These are phyloP conservation scores for Solanum hybrid DNA, from an alignment of 305 asterid species.

Conservation along the genomic window DNA sequence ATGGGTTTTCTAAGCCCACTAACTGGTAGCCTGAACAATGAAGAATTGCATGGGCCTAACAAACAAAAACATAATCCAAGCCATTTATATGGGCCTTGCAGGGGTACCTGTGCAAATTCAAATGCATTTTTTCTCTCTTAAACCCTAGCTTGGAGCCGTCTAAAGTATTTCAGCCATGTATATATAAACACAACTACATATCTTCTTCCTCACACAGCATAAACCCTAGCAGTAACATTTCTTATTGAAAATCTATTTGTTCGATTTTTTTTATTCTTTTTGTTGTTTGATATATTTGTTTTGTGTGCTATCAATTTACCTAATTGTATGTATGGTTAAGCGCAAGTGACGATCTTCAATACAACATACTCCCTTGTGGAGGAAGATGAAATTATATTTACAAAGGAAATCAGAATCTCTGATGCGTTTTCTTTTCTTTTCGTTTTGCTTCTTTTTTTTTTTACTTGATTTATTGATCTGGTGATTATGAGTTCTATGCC, in stretches of 20 bases:
- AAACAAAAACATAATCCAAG: not conserved
- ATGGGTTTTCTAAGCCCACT: not conserved
- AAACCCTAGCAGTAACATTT: not conserved
- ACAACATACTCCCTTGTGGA: constrained; percentile 24
- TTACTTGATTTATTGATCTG: not conserved
- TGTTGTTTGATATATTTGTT: not conserved
- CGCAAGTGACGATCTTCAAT: constrained; percentile 25
- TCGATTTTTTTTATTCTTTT: not conserved
- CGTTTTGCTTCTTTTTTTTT: not conserved
- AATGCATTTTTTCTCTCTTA: not conserved
- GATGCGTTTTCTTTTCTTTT: constrained; percentile 16
- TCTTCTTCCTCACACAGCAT: not conserved
- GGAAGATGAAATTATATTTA: constrained; percentile 23
- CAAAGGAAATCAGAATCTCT: constrained; percentile 54
- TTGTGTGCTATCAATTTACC: not conserved
- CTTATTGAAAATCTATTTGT: not conserved
- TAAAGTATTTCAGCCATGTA: not conserved
- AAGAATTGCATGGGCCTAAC: not conserved
- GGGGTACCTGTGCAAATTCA: not conserved
- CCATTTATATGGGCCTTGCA: not conserved
- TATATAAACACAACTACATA: not conserved
- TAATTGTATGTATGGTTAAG: not conserved
- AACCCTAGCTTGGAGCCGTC: constrained; percentile 6
- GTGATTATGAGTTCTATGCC: not conserved
- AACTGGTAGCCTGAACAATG: not conserved